Percentiles rank a stretch among this genome's conserved stretches.
phyloP scores from a whole-genome alignment of 805 yeast genomes.

The Torulaspora gathmanii region DNA sequence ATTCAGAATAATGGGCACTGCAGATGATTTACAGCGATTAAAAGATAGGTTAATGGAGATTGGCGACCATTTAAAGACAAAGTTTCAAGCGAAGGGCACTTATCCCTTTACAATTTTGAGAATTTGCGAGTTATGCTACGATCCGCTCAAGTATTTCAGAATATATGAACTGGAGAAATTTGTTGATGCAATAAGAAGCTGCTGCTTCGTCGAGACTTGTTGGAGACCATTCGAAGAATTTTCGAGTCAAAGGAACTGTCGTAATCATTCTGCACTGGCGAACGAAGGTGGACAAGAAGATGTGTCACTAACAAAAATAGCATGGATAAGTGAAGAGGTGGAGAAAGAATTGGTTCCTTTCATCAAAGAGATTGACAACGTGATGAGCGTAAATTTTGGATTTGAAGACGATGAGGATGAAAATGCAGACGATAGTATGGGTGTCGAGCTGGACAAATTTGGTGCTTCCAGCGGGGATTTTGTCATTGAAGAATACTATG shows the following conservation, averaged over 20 bases:
- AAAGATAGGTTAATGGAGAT: constrained; percentile 11
- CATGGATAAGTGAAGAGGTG: constrained; percentile 25
- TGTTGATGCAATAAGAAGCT: constrained; percentile 40
- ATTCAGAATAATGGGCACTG: constrained; percentile 10
- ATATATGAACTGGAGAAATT: constrained; percentile 39
- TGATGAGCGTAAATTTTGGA: constrained; percentile 33
- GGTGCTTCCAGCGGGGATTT: constrained; percentile 14
- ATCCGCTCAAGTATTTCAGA: constrained; percentile 41
- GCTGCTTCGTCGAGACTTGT: constrained; percentile 24
- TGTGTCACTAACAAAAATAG: constrained; percentile 28
- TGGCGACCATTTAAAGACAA: constrained; percentile 15
- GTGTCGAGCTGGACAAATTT: constrained; percentile 12
- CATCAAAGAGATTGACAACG: constrained; percentile 30
- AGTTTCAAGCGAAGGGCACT: constrained; percentile 16
- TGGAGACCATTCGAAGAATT: constrained; percentile 13
- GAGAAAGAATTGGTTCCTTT: constrained; percentile 22
- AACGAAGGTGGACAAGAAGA: constrained; percentile 20
- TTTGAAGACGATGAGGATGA: constrained; percentile 35
- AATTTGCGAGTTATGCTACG: constrained; percentile 43
- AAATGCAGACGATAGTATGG: constrained; percentile 28
- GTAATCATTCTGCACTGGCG: not conserved
- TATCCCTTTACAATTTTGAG: constrained; percentile 48
- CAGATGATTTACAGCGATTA: constrained; percentile 3
- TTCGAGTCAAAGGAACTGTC: not conserved
- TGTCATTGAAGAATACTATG: constrained; percentile 22